Evolutionary conservation across 2,329 filamentous ascomycete genomes (phyloP), one percentile per base, ranked within the genome.

Genomic region (Aspergillus tanneri): DNA sequence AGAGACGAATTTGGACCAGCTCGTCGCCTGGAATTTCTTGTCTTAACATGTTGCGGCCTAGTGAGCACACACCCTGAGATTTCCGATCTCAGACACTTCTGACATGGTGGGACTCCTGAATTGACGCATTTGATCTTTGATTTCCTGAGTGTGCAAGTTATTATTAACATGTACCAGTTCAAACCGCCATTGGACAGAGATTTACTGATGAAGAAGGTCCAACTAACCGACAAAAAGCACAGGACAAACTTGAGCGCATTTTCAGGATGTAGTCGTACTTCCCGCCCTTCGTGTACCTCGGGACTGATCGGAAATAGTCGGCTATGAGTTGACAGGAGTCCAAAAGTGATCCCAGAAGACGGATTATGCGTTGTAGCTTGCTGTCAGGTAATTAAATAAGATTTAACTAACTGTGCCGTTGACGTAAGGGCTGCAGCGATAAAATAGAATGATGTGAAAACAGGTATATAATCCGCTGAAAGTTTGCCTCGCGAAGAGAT

Each of bases 111-210:
- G 12, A 4, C 37, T 21, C 42, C 42, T 2, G 42, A 21, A 8
- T 37, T 44, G 8, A 44, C 32, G 23, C 42, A 44, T 12, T 37
- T 44, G 12, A 44, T 37, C 18, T 44, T 44, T 7, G 42, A 36
- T 28, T 44, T 44, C 18, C 32, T 44, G 23, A 6, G 6, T 16
- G 10, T 2, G 10, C 11, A 12, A 24, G 3, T 5, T 11, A 25
- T n/a, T 4, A 14, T n/a, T n/a, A n/a, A n/a, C n/a, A 14, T 32
- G 12, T n/a, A 2, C n/a, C n/a, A n/a, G n/a, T 12, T 35, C 19
- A 25, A 14, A 12, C 12, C 7, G 12, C 18, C 7, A 5, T n/a
- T 10, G 5, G n/a, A 12, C n/a, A 16, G 21, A n/a, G 14, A 14
- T 21, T 12, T 22, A 11, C 25, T 18, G 8, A 27, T 30, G 5